These are phyloP conservation scores for Phoma sp. DNA, from an alignment of 2,329 filamentous ascomycete species.

Conservation along the genomic window DNA sequence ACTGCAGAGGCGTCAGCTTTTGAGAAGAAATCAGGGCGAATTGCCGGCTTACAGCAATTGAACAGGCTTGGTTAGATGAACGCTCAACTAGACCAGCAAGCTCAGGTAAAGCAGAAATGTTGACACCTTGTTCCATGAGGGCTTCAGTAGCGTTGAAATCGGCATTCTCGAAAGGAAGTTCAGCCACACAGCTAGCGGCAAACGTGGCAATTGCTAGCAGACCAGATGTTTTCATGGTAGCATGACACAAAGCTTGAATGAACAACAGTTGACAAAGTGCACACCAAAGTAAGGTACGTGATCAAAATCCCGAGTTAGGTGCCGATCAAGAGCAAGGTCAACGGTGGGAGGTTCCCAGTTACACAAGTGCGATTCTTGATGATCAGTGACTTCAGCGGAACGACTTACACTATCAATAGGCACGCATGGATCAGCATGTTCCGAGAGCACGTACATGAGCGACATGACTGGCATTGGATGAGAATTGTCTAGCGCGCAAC, in stretches of 20 bases:
- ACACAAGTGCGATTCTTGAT: no score
- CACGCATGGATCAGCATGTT: no score
- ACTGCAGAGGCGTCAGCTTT: slow-evolving; percentile 20
- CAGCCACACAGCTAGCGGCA: background rate
- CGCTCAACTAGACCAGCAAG: slow-evolving; percentile 16
- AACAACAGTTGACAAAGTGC: no score
- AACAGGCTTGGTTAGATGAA: slow-evolving; percentile 22
- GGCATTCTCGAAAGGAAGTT: slow-evolving; percentile 20
- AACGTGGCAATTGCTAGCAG: background rate
- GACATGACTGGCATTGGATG: no score
- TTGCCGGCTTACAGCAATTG: slow-evolving; percentile 29
- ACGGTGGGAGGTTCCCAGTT: no score
- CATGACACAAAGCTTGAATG: background rate
- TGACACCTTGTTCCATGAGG: slow-evolving; percentile 25
- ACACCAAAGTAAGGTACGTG: no score
- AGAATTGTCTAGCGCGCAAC: no score
- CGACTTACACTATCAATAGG: no score
- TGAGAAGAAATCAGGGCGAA: background rate
- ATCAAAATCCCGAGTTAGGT: no score
- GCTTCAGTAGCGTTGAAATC: slow-evolving; percentile 31
- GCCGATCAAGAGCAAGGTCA: no score
- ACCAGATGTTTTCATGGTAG: background rate
- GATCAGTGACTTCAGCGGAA: no score
- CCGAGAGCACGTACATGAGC: no score
- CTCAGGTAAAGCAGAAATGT: slow-evolving; percentile 25